Base-by-base conservation (phyloP, 768 basidiomycete species). In the Hortiboletus campestris region DNA sequence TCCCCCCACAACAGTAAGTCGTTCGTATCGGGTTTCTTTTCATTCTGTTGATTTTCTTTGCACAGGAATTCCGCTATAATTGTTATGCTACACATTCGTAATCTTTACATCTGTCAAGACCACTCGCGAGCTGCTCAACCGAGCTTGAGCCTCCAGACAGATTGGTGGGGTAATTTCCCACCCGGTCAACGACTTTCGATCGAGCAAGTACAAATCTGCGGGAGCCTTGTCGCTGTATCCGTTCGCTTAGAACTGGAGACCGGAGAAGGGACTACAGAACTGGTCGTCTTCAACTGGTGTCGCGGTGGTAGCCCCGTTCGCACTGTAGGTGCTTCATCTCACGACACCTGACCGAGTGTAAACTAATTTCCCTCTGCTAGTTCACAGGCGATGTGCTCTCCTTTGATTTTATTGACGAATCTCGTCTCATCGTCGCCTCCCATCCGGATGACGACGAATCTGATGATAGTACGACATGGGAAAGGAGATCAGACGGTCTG, bases 31-130 rank as follows among this genome's bases (percentile, higher is more conserved):
- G 6, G 20, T 36, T 36, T 34, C 42, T 49, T 40, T 34, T 43
- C 8, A 2, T 36, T 36, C 13, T 28, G 47, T 31, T 19, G 32
- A 50, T 25, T 13, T 32, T 9, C 12, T 39, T 52, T 44, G 28
- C 36, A n/a, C 59, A 71, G 70, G 43, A 66, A 63, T 49, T 61
- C 61, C 4, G 63, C 67, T 16, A 68, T 68, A 49, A 55, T 50
- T 16, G 59, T 64, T 57, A 53, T 59, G 17, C 42, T 86, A 59
- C 81, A 81, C 58, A 75, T 86, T 54, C 79, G 82, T 55, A 74
- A 84, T 63, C 67, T 85, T 48, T 80, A 78, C 73, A 74, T 73
- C n/a, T 82, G 81, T 55, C 78, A 75, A 52, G 81, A 81, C 61
- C 84, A 86, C 62, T 72, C 78, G 31, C 72, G 68, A 47, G 78